phyloP scores from a whole-genome alignment of 2,329 filamentous ascomycete genomes.

The Hortaea werneckii region DNA sequence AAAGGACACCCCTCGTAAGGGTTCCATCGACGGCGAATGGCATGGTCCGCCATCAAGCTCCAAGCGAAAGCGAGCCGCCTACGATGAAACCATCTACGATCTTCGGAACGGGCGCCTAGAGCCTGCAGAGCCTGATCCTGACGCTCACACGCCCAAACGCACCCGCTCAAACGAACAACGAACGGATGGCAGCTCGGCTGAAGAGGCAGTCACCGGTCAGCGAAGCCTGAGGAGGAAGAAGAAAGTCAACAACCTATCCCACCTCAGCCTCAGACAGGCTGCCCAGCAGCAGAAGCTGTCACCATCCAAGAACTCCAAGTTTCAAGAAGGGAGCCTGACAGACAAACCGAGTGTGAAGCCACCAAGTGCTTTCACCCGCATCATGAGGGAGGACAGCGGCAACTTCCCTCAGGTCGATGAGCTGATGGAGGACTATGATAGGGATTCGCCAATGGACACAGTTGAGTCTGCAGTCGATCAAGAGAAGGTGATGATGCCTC shows the following conservation, averaged over 20 bases:
- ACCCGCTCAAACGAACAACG: slow-evolving; percentile 14
- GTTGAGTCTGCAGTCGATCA: slow-evolving; percentile 11
- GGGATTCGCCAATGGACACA: slow-evolving; percentile 7
- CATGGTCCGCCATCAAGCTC: slow-evolving; percentile 15
- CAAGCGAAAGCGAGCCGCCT: slow-evolving; percentile 20
- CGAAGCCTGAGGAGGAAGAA: slow-evolving; percentile 25
- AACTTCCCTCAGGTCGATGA: slow-evolving; percentile 25
- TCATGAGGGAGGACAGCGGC: slow-evolving; percentile 21
- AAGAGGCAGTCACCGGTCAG: slow-evolving; percentile 15
- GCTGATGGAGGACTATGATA: slow-evolving; percentile 30
- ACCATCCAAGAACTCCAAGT: slow-evolving; percentile 48
- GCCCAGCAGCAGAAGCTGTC: slow-evolving; percentile 14
- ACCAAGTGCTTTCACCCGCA: slow-evolving; percentile 54
- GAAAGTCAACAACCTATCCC: slow-evolving; percentile 24
- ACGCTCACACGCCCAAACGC: slow-evolving; percentile 19
- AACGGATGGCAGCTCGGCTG: slow-evolving; percentile 9
- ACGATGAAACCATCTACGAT: slow-evolving; percentile 11
- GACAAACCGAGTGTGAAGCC: slow-evolving; percentile 65
- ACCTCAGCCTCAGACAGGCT: slow-evolving; percentile 25
- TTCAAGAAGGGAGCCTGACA: slow-evolving; percentile 75
- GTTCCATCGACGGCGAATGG: slow-evolving; percentile 11
- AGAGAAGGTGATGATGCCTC: slow-evolving; percentile 12
- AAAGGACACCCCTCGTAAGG: slow-evolving; percentile 17
- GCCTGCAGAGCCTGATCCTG: slow-evolving; percentile 2
- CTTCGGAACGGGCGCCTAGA: slow-evolving; percentile 10